Evolutionary conservation across 2,329 filamentous ascomycete genomes (phyloP), one percentile per base, ranked within the genome.

Genomic region (Trichoderma brevicompactum): DNA sequence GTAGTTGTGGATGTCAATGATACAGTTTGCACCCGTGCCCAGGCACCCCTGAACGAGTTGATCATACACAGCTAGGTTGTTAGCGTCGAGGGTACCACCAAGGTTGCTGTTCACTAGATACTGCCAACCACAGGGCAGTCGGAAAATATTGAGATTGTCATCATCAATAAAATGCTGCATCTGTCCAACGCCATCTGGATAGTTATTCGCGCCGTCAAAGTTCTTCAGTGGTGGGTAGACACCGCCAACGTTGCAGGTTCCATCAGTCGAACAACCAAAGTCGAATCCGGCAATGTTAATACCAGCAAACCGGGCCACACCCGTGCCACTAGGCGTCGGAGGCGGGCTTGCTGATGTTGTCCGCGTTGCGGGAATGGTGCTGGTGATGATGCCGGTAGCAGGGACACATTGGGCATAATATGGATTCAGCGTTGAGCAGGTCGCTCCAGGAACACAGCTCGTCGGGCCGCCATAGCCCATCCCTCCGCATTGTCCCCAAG

Each of bases 1-100:
- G 72, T 78, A 84, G 72, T 83, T 84, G 74, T 84, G 80, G 36
- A 83, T 74, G 59, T 87, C 84, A 61, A 87, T 75, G 68, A 87
- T 82, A 72, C 85, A 88, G 67, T 79, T 73, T 1, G 84, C 82
- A 32, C 83, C 84, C 0, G 83, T 83, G 28, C 70, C 75, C 28
- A 87, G 74, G 69, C 85, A 87, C 40, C 78, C 80, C 70, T 85
- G 80, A 8, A 88, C 77, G 5, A 87, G 74, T 36, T 77, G 75
- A 69, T 87, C 80, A 69, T 86, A 87, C 48, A 79, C 77, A 4
- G 71, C 79, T 17, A 83, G 68, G 66, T 83, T 83, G 15, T 70
- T 74, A 6, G 73, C 46, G 70, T 85, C 74, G n/a, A 87, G 78
- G 6, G 73, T 75, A 9, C 77, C 81, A 17, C 82, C 82, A 13